Evolutionary conservation across 768 basidiomycete genomes (phyloP), one percentile per base, ranked within the genome.

Genomic region (Termitomyces bulborhizus): DNA sequence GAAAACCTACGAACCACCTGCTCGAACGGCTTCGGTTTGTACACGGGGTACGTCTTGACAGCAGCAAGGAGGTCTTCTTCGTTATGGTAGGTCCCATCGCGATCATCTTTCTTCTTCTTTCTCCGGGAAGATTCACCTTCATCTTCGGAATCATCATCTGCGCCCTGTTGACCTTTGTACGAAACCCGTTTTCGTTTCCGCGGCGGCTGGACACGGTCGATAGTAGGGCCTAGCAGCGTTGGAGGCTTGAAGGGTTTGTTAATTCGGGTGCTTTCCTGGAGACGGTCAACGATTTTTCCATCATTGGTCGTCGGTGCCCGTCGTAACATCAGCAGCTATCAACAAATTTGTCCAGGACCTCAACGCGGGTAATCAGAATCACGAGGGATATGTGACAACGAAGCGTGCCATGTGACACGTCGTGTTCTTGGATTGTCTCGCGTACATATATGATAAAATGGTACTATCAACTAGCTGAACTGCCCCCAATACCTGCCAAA

Each of bases 101-200:
- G 73, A 39, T 82, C 80, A 58, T 71, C 77, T 50, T 78, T 80
- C 66, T 80, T 85, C 75, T 84, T 88, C 69, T 82, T 88, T 71
- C 80, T 85, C 55, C 72, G 74, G 27, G 67, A 65, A 29, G 67
- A 69, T 36, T 84, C 82, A 29, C 76, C 72, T 57, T 89, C 85
- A 0, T 76, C 73, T 57, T 82, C 83, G 21, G 81, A 79, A 47
- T 75, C 83, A 47, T 83, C 81, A 12, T 58, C 60, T 15, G 32
- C 41, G 6, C 63, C 75, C 43, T 77, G 82, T 58, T 82, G 76
- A 4, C 81, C 90, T 62, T 88, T 90, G 76, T 96, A 96, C 0
- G 88, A 91, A 24, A 93, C 84, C 27, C 90, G 84, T 64, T 92
- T 95, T 48, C 93, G 83, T 68, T 96, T 97, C 26, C 93, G 80